Evolutionary conservation across 2,329 filamentous ascomycete species (phyloP), one percentile per base, ranked within the genome.

Genomic region (Trichoderma koningiopsis): DNA sequence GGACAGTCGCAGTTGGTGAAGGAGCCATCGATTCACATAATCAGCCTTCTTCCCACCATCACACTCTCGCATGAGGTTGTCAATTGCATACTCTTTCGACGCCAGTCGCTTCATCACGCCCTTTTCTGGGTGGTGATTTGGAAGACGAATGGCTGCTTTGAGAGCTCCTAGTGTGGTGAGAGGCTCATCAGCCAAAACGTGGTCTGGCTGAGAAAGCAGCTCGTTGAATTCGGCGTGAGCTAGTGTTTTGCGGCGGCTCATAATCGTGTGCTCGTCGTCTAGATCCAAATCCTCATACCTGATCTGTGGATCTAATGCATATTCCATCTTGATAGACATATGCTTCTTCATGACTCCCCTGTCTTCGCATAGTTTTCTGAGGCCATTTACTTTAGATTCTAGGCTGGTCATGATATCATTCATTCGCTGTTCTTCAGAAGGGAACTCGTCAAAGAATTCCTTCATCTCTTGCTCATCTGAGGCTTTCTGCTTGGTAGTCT

Each of bases 11-110:
- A 88, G 78, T 53, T 83, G 81, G 59, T 87, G 83, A 14, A 87
- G 78, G 3, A 88, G 76, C 86, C 86, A 88, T 52, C 83, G 79
- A 71, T 79, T 79, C 72, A 88, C 81, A 68, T 81, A 85, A 61
- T 85, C 82, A 1, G 75, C 76, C 71, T 81, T 83, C 72, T 80
- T 79, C 3, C 79, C 79, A 2, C 74, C 73, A 13, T 78, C 73
- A 3, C 76, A 73, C 3, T 81, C 80, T 29, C 72, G 72, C 60
- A 86, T 74, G 13, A 86, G 78, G 6, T 76, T 79, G 55, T 82
- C 76, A 63, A 87, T 86, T 37, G 78, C 79, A n/a, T 79, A 81
- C 73, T 87, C 85, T 69, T 85, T 86, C 62, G 80, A 77, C 2
- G 83, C 82, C 24, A 80, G 76, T 1, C 79, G 77, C 61, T 85